Conservation (phyloP, 2,329 filamentous ascomycete genomes). For the Hortaea werneckii region DNA sequence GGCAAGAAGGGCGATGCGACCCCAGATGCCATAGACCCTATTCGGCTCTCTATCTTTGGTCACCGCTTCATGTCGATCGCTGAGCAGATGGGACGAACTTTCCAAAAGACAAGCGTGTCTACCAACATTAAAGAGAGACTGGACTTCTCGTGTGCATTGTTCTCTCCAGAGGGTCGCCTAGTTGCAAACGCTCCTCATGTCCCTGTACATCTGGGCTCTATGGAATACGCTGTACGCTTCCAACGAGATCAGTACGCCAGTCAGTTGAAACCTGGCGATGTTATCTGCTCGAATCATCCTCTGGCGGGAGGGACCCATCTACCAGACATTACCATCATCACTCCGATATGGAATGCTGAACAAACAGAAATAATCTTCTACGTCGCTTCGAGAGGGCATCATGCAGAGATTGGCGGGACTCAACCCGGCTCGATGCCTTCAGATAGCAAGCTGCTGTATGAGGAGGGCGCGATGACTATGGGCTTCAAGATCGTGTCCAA, state of each 20-base stretch:
- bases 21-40: constrained; percentile 34
- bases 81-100: constrained; percentile 48
- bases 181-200: constrained; percentile 35
- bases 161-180: constrained; percentile 32
- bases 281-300: constrained; percentile 33
- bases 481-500: constrained; percentile 2
- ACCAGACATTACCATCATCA: constrained; percentile 34
- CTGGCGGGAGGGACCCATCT: constrained; percentile 32
- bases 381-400: constrained; percentile 32
- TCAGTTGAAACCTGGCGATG: constrained; percentile 30
- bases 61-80: constrained; percentile 51
- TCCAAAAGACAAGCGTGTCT: constrained; percentile 47
- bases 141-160: constrained; percentile 36
- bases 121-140: constrained; percentile 38
- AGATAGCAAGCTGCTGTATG: constrained; percentile 33
- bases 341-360: constrained; percentile 27
- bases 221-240: constrained; percentile 32
- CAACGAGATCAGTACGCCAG: constrained; percentile 28
- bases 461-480: constrained; percentile 31
- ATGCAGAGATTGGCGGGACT: constrained; percentile 31
- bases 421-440: constrained; percentile 34
- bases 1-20: constrained; percentile 11
- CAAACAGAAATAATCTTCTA: constrained; percentile 28
- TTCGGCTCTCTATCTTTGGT: constrained; percentile 45
- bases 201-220: constrained; percentile 34